Percentiles rank a stretch among this genome's conserved stretches.
Conservation (phyloP, 1,139 yeast species). For the Zygoascus sp. region DNA sequence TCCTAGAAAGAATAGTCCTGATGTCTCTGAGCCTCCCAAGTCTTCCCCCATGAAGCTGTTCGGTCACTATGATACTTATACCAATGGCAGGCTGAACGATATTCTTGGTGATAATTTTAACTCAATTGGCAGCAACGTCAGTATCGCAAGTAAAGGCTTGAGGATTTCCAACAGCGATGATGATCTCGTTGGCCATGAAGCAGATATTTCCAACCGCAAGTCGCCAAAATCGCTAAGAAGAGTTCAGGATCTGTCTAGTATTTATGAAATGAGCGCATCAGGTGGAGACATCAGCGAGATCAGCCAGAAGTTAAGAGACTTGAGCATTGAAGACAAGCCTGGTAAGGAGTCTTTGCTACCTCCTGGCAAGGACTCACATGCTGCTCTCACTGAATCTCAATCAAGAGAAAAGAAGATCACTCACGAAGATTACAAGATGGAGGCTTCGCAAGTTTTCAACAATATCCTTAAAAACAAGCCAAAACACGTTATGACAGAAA, state of each 20-base stretch:
- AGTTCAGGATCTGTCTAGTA: neutral
- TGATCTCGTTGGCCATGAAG: neutral
- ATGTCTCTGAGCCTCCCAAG: neutral
- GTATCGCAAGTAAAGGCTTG: neutral
- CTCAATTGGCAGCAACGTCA: neutral
- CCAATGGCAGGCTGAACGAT: slow-evolving; percentile 26
- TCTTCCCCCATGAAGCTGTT: slow-evolving; percentile 1
- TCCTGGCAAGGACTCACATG: neutral
- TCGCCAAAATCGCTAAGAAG: neutral
- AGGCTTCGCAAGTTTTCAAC: neutral
- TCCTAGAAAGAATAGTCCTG: neutral
- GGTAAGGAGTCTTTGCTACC: neutral
- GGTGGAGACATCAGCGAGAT: neutral
- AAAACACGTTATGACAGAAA: neutral
- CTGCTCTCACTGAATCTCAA: neutral
- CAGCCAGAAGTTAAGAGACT: neutral
- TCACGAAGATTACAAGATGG: slow-evolving; percentile 3
- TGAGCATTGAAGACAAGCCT: neutral
- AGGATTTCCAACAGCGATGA: neutral
- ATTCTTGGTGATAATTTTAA: slow-evolving; percentile 15
- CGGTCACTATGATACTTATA: slow-evolving; percentile 24
- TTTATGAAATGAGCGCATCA: neutral
- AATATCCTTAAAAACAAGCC: neutral
- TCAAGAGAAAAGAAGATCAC: slow-evolving; percentile 1
- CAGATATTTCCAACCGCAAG: neutral